Conservation (phyloP, 164 flowering plant genomes). For the Berberis vulgaris region DNA sequence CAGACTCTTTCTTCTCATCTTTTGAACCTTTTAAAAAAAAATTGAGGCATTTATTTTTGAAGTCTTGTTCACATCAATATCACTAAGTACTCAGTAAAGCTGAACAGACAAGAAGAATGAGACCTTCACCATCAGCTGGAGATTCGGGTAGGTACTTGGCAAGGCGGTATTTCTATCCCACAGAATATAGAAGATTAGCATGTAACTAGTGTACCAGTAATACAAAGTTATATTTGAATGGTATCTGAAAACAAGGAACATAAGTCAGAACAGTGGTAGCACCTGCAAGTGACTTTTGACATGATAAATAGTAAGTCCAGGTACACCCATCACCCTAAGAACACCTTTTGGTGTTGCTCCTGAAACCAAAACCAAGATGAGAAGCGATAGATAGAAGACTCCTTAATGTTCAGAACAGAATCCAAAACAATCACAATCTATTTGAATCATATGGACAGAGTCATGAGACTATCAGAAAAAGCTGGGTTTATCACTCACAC, state of each 20-base stretch:
- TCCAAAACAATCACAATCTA: not conserved
- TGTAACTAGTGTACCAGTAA: not conserved
- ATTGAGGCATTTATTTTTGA: not conserved
- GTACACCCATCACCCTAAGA: conserved; percentile 65
- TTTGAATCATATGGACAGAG: no score
- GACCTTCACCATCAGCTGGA: conserved; percentile 42
- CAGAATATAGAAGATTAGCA: not conserved
- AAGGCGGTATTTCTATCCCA: conserved; percentile 41
- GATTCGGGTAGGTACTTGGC: conserved; percentile 65
- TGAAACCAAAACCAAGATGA: conserved; percentile 13
- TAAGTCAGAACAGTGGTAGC: not conserved
- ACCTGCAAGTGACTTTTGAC: conserved; percentile 79
- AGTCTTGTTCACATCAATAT: no score
- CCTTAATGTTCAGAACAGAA: not conserved
- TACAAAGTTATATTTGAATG: no score
- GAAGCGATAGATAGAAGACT: not conserved
- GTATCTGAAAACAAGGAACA: not conserved
- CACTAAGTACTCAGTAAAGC: no score
- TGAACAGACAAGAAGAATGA: not conserved
- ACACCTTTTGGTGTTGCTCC: conserved; percentile 82
- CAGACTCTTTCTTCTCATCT: conserved; percentile 51
- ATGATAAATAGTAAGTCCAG: conserved; percentile 69
- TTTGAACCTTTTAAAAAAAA: conserved; percentile 31
- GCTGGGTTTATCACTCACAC: no score
- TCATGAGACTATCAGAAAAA: no score